Evolutionary conservation across 2,329 filamentous ascomycete species (phyloP).

Genomic region (Penicillium thymicola): DNA sequence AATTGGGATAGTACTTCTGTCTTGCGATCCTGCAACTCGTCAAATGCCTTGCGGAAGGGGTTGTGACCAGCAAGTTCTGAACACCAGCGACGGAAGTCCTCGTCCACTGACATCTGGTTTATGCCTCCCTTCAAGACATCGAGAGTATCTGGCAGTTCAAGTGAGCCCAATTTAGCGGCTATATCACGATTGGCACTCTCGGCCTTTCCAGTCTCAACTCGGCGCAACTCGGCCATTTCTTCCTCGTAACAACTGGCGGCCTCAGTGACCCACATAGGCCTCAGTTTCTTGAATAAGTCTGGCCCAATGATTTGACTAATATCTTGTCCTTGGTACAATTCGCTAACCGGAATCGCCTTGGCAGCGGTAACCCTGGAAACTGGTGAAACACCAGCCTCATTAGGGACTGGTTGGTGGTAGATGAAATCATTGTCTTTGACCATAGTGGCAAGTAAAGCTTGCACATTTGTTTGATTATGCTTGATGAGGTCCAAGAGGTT

Average conservation of each 20-base stretch:
- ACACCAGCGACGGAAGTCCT: constrained; percentile 92
- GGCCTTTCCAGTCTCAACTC: constrained; percentile 89
- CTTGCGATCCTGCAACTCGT: constrained; percentile 73
- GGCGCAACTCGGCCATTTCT: constrained; percentile 92
- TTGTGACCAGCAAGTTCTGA: constrained; percentile 85
- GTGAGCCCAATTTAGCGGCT: constrained; percentile 89
- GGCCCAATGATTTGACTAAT: constrained; percentile 96
- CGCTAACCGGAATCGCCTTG: constrained; percentile 94
- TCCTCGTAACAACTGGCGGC: constrained; percentile 96
- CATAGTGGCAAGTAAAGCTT: constrained; percentile 73
- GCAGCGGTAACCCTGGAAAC: constrained; percentile 91
- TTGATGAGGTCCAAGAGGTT: constrained; percentile 78
- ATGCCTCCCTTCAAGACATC: constrained; percentile 91
- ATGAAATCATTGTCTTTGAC: constrained; percentile 97
- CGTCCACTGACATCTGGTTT: constrained; percentile 80
- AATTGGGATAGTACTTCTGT: constrained; percentile 68
- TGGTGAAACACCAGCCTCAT: constrained; percentile 73
- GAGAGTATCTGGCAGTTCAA: constrained; percentile 82
- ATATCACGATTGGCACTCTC: constrained; percentile 93
- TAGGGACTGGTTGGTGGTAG: constrained; percentile 88
- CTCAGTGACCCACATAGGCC: constrained; percentile 93
- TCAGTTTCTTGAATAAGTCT: constrained; percentile 94
- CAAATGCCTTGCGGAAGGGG: constrained; percentile 73
- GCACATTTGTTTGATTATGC: constrained; percentile 73
- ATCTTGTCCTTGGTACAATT: constrained; percentile 94